Evolutionary conservation across 2,329 filamentous ascomycete species (phyloP).

Genomic region (Zelopaecilomyces penicillatus): DNA sequence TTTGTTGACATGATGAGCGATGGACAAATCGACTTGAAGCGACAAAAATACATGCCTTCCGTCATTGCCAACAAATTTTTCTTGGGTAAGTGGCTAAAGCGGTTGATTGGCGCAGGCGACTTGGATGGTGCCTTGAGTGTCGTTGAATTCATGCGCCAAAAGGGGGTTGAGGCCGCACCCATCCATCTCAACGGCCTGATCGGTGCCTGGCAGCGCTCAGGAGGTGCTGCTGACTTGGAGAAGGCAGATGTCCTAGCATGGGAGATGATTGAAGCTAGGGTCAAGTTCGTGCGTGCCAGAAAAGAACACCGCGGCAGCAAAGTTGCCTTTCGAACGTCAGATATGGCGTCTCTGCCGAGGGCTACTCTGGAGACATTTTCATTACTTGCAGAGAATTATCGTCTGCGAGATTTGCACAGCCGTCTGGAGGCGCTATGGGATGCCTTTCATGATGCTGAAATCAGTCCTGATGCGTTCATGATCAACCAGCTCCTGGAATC

Average conservation of each 20-base stretch:
- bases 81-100: constrained; percentile 81
- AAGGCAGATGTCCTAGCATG: constrained; percentile 63
- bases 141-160: constrained; percentile 64
- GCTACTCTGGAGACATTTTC: constrained; percentile 74
- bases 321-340: neutral
- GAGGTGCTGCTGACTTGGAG: constrained; percentile 42
- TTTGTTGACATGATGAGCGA: constrained; percentile 87
- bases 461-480: constrained; percentile 63
- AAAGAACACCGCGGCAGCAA: constrained; percentile 11
- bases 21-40: constrained; percentile 41
- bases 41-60: constrained; percentile 36
- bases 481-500: constrained; percentile 71
- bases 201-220: constrained; percentile 65
- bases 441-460: constrained; percentile 53
- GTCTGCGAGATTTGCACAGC: constrained; percentile 48
- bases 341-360: constrained; percentile 32
- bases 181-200: constrained; percentile 78
- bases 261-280: constrained; percentile 65
- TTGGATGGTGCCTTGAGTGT: constrained; percentile 64
- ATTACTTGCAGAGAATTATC: constrained; percentile 65
- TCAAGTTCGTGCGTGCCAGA: constrained; percentile 51
- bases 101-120: constrained; percentile 65
- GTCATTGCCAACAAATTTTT: constrained; percentile 66
- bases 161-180: constrained; percentile 58
- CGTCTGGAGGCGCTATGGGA: constrained; percentile 53